Percentiles rank a stretch among this genome's conserved stretches.
These are phyloP conservation scores for Biscogniauxia mediterranea DNA, from an alignment of 2,329 filamentous ascomycete genomes.

Conservation along the genomic window DNA sequence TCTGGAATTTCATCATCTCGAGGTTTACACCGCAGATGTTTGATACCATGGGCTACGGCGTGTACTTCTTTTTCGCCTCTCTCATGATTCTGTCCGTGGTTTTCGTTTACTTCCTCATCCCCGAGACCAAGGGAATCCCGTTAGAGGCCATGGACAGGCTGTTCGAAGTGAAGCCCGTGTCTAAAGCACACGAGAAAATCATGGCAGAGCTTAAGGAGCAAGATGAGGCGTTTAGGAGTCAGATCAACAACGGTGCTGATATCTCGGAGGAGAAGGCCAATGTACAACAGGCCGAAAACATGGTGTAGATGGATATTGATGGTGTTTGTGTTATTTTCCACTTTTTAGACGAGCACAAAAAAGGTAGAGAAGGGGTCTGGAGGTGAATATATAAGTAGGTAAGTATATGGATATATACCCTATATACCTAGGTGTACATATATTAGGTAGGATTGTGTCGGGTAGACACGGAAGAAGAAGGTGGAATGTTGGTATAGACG, in stretches of 20 bases:
- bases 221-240: constrained; percentile 36
- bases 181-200: constrained; percentile 42
- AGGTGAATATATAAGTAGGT: too few relatives aligned
- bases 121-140: constrained; percentile 65
- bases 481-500: too few relatives aligned
- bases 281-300: too few relatives aligned
- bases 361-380: too few relatives aligned
- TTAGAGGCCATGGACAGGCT: constrained; percentile 64
- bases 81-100: constrained; percentile 57
- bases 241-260: constrained; percentile 20
- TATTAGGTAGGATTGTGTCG: too few relatives aligned
- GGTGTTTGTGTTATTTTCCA: too few relatives aligned
- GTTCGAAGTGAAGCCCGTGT: constrained; percentile 50
- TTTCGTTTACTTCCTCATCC: constrained; percentile 62
- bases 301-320: too few relatives aligned
- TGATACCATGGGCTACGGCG: constrained; percentile 56
- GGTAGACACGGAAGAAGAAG: too few relatives aligned
- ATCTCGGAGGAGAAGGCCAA: constrained; percentile 11
- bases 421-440: too few relatives aligned
- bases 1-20: constrained; percentile 68
- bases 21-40: constrained; percentile 69
- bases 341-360: too few relatives aligned
- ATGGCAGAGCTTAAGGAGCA: constrained; percentile 42
- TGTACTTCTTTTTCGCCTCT: constrained; percentile 67
- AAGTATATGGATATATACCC: too few relatives aligned